Percentiles rank a stretch among this genome's conserved stretches.
phyloP scores from a whole-genome alignment of 345 rosid genomes.

The Hypericum androsaemum region DNA sequence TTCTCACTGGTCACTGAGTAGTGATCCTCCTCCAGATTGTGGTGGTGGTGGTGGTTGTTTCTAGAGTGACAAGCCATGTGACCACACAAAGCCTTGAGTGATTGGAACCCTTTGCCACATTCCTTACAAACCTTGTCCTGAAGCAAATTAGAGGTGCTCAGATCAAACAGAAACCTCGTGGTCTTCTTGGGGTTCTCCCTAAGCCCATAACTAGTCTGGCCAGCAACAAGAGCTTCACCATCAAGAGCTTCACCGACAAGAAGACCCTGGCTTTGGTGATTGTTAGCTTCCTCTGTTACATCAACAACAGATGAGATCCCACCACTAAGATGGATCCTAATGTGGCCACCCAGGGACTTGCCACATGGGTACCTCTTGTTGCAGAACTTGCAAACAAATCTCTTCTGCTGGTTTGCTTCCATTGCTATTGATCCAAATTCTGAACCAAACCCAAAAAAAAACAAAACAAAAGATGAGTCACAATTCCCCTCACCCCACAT shows the following conservation, averaged over 20 bases:
- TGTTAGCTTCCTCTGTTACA: constrained; percentile 23
- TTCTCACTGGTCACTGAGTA: constrained; percentile 18
- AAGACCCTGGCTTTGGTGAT: constrained; percentile 21
- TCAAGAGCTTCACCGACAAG: constrained; percentile 10
- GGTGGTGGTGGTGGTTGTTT: constrained; percentile 25
- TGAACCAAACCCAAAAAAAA: constrained; percentile 23
- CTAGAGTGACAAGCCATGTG: constrained; percentile 89
- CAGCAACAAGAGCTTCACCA: constrained; percentile 30
- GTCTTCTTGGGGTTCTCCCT: constrained; percentile 66
- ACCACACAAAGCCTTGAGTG: constrained; percentile 82
- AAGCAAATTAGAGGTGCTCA: constrained; percentile 19
- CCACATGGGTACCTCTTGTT: constrained; percentile 67
- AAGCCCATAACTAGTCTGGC: constrained; percentile 47
- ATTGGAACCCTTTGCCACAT: constrained; percentile 80
- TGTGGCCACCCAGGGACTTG: constrained; percentile 84
- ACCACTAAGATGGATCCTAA: constrained; percentile 63
- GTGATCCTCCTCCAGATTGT: constrained; percentile 28
- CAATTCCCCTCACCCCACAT: too few species aligned
- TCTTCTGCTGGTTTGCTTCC: constrained; percentile 52
- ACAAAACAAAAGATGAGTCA: constrained; percentile 13
- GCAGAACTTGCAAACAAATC: constrained; percentile 67
- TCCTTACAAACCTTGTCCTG: constrained; percentile 51
- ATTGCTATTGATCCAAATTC: constrained; percentile 19
- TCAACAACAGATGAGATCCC: constrained; percentile 22
- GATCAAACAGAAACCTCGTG: constrained; percentile 38